phyloP scores from a whole-genome alignment of 1,139 yeast genomes.

The Debaryomyces coudertii region DNA sequence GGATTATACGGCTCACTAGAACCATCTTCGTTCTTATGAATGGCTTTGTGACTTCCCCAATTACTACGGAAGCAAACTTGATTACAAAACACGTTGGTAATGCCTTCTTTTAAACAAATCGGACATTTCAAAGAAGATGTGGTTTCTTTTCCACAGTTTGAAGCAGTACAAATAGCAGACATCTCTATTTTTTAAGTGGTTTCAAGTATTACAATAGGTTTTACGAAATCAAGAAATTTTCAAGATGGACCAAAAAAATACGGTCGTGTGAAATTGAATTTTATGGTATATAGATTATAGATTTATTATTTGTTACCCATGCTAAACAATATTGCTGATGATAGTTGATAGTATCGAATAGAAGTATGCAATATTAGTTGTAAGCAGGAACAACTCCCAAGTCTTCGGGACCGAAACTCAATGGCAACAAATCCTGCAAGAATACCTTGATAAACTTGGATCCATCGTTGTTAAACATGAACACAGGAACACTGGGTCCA shows the following conservation, averaged over 20 bases:
- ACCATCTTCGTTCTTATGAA: slow-evolving; percentile 50
- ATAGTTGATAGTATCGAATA: neutral
- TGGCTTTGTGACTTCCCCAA: slow-evolving; percentile 62
- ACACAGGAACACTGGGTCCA: slow-evolving; percentile 52
- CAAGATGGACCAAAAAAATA: slow-evolving; percentile 1
- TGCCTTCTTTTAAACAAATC: slow-evolving; percentile 75
- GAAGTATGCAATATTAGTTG: neutral
- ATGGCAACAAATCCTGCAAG: slow-evolving; percentile 71
- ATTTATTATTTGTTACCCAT: neutral
- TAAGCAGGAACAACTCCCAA: slow-evolving; percentile 26
- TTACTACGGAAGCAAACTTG: slow-evolving; percentile 81
- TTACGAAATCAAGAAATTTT: neutral
- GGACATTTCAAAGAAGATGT: slow-evolving; percentile 85
- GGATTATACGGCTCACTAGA: slow-evolving; percentile 68
- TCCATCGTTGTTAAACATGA: slow-evolving; percentile 63
- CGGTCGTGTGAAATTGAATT: slow-evolving; percentile 1
- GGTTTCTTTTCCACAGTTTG: slow-evolving; percentile 83
- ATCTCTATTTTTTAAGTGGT: slow-evolving; percentile 12
- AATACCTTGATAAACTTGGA: slow-evolving; percentile 43
- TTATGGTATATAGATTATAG: neutral
- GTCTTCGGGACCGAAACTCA: slow-evolving; percentile 86
- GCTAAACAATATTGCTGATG: neutral
- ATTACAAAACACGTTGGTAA: slow-evolving; percentile 71
- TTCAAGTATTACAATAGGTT: neutral
- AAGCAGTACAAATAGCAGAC: slow-evolving; percentile 60